Percentiles rank a stretch among this genome's conserved stretches.
Conservation (phyloP, 2,329 filamentous ascomycete genomes). For the Aureobasidium sp. region DNA sequence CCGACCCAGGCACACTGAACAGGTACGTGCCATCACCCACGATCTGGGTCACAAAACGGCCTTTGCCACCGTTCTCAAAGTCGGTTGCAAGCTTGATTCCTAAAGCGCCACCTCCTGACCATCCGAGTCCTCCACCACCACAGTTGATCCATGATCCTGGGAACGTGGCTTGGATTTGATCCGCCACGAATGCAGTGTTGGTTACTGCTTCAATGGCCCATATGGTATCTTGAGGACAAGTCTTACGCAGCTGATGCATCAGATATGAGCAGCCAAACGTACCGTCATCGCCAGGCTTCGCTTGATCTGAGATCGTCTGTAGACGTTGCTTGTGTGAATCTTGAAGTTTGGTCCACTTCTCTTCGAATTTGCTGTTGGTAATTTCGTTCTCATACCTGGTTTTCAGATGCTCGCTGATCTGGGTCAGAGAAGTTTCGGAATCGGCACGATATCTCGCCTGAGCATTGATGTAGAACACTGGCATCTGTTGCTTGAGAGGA, state of each 20-base stretch:
- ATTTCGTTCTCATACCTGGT: slow-evolving; percentile 40
- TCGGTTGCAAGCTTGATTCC: slow-evolving; percentile 69
- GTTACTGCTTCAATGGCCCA: slow-evolving; percentile 76
- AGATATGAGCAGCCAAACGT: slow-evolving; percentile 55
- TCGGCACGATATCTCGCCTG: slow-evolving; percentile 47
- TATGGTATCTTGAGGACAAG: slow-evolving; percentile 59
- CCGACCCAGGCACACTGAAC: slow-evolving; percentile 57
- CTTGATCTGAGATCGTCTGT: slow-evolving; percentile 52
- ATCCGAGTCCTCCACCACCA: slow-evolving; percentile 71
- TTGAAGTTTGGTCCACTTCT: slow-evolving; percentile 50
- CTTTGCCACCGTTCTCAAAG: slow-evolving; percentile 42
- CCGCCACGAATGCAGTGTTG: slow-evolving; percentile 57
- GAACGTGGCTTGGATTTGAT: slow-evolving; percentile 61
- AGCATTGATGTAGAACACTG: slow-evolving; percentile 52
- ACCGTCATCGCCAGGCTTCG: slow-evolving; percentile 54
- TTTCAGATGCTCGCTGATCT: slow-evolving; percentile 59
- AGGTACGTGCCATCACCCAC: slow-evolving; percentile 63
- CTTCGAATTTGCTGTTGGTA: slow-evolving; percentile 33
- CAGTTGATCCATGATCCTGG: slow-evolving; percentile 76
- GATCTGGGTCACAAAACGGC: slow-evolving; percentile 56
- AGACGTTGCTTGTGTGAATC: slow-evolving; percentile 54
- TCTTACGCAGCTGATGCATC: slow-evolving; percentile 48
- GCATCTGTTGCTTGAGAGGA: slow-evolving; percentile 57
- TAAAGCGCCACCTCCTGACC: slow-evolving; percentile 68
- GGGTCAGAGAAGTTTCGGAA: slow-evolving; percentile 53